These are phyloP conservation scores for Solanum neorickii DNA, from an alignment of 257 asterid species.

Conservation along the genomic window DNA sequence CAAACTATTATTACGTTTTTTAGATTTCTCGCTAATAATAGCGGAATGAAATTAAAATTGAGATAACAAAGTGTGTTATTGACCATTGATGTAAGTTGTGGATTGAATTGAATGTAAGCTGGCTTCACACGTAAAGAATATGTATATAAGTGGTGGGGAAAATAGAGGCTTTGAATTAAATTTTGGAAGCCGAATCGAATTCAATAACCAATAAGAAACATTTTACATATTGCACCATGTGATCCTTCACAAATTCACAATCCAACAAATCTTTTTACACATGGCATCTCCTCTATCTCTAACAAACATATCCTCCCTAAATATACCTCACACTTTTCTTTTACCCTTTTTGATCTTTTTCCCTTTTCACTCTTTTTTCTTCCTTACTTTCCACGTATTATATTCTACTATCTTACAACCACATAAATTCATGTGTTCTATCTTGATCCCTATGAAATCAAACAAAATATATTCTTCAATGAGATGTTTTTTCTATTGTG, in stretches of 20 bases:
- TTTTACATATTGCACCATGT: not conserved
- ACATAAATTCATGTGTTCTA: not conserved
- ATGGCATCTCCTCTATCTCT: conserved; percentile 40
- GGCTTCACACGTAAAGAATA: not conserved
- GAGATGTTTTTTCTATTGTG: not conserved
- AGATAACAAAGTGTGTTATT: not conserved
- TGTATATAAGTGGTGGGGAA: not conserved
- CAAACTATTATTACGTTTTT: too few species aligned
- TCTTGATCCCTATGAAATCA: not conserved
- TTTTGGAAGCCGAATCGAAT: not conserved
- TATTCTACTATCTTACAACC: conserved; percentile 8
- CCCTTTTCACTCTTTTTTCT: not conserved
- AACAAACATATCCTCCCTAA: conserved; percentile 4
- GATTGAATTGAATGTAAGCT: not conserved
- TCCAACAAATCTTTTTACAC: not conserved
- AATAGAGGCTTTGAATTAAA: not conserved
- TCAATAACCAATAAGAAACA: not conserved
- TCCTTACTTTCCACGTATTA: conserved; percentile 13
- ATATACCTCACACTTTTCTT: not conserved
- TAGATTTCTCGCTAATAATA: not conserved
- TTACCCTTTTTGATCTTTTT: not conserved
- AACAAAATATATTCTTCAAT: not conserved
- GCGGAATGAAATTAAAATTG: not conserved
- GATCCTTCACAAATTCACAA: not conserved
- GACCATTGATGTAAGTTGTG: not conserved